Evolutionary conservation across 805 yeast genomes (phyloP).

Genomic region (Maudiozyma bulderi): DNA sequence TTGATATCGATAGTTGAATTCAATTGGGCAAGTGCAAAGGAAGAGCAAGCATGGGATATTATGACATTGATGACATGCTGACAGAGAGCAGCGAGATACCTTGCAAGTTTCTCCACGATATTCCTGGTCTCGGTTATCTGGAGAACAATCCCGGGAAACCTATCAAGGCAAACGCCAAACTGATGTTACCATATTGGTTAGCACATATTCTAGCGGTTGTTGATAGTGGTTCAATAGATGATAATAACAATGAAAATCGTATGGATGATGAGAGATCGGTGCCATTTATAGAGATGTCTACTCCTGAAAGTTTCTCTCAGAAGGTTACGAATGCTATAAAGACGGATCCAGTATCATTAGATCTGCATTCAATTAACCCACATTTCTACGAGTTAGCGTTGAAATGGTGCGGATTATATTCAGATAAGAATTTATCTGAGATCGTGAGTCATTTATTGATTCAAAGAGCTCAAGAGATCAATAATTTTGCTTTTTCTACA

Average conservation of each 20-base stretch:
- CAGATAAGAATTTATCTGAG: slow-evolving; percentile 51
- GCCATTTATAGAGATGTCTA: slow-evolving; percentile 56
- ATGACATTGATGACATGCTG: slow-evolving; percentile 67
- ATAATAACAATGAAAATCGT: too few species aligned
- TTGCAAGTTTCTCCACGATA: slow-evolving; percentile 62
- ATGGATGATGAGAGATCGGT: slow-evolving; percentile 21
- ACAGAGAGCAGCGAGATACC: slow-evolving; percentile 70
- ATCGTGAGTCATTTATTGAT: slow-evolving; percentile 45
- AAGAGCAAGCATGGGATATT: slow-evolving; percentile 32
- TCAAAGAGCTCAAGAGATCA: slow-evolving; percentile 59
- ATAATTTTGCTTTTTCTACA: slow-evolving; percentile 46
- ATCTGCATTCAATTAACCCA: slow-evolving; percentile 53
- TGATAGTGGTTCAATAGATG: background rate
- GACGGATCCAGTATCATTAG: slow-evolving; percentile 57
- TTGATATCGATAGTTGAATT: background rate
- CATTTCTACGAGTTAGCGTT: slow-evolving; percentile 62
- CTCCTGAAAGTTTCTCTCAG: slow-evolving; percentile 58
- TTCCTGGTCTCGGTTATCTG: slow-evolving; percentile 82
- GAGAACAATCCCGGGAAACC: slow-evolving; percentile 65
- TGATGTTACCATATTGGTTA: slow-evolving; percentile 84
- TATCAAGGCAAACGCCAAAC: slow-evolving; percentile 44
- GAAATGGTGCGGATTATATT: slow-evolving; percentile 68
- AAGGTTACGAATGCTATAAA: slow-evolving; percentile 76
- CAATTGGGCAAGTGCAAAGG: background rate
- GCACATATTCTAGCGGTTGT: slow-evolving; percentile 63